Percentiles rank a stretch among this genome's conserved stretches.
phyloP scores from a whole-genome alignment of 305 asterid genomes.

The Rubia tinctorum region DNA sequence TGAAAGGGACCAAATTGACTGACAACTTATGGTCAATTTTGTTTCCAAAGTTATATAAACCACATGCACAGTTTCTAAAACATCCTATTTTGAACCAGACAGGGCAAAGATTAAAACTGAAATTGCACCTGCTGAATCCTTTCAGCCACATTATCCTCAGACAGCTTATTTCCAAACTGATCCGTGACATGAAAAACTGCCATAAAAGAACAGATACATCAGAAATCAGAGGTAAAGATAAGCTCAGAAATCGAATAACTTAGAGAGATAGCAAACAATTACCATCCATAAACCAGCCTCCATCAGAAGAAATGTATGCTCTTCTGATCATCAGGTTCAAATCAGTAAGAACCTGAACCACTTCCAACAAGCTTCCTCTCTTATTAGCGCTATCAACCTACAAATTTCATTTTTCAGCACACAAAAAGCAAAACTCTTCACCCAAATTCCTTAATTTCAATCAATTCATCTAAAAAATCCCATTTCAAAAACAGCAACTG shows the following conservation, averaged over 20 bases:
- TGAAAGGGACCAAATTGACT: background rate
- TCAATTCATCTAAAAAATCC: conserved; percentile 5
- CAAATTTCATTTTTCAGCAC: conserved; percentile 9
- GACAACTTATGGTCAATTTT: conserved; percentile 1
- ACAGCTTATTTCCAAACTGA: conserved; percentile 37
- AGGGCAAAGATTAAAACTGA: background rate
- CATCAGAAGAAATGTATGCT: conserved; percentile 95
- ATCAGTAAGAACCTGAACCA: conserved; percentile 91
- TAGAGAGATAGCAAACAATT: background rate
- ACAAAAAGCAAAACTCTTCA: background rate
- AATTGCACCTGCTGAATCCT: conserved; percentile 43
- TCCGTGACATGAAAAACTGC: conserved; percentile 49
- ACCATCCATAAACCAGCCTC: conserved; percentile 98
- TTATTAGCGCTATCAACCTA: conserved; percentile 53
- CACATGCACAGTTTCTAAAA: background rate
- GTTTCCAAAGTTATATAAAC: background rate
- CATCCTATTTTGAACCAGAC: background rate
- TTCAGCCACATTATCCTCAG: conserved; percentile 32
- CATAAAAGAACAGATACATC: background rate
- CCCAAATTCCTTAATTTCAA: background rate
- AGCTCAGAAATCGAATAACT: background rate
- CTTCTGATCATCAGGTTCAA: conserved; percentile 62
- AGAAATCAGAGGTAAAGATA: background rate
- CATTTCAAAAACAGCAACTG: background rate
- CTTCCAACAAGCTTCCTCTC: conserved; percentile 55